A percentile compares a stretch with the other conserved stretches of the same genome.
These are phyloP conservation scores for Cocos nucifera DNA, from an alignment of 176 grass and related monocot genomes.

Conservation along the genomic window DNA sequence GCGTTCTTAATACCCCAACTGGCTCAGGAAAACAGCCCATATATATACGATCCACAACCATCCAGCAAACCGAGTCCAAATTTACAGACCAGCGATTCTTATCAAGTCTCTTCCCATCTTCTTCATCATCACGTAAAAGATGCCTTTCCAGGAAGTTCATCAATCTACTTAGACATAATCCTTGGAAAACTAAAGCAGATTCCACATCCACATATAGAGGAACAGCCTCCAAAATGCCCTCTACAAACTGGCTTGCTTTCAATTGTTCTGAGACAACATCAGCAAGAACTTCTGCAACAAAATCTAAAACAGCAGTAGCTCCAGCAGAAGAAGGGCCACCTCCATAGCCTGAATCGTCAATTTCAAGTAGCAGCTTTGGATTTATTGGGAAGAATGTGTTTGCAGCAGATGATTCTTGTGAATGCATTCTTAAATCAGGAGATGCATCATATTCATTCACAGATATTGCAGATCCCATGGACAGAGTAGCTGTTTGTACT, in stretches of 20 bases:
- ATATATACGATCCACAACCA: slow-evolving; percentile 91
- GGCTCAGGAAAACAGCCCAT: slow-evolving; percentile 92
- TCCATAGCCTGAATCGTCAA: slow-evolving; percentile 93
- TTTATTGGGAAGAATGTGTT: slow-evolving; percentile 71
- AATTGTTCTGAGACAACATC: slow-evolving; percentile 81
- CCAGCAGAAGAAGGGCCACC: slow-evolving; percentile 94
- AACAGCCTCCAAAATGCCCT: slow-evolving; percentile 72
- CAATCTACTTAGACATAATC: slow-evolving; percentile 93
- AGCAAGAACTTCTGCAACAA: slow-evolving; percentile 89
- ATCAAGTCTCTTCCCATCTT: slow-evolving; percentile 88
- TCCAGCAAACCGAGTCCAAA: slow-evolving; percentile 90
- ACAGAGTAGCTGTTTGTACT: slow-evolving; percentile 50
- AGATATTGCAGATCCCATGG: slow-evolving; percentile 67
- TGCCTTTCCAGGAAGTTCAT: slow-evolving; percentile 98
- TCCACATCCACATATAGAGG: slow-evolving; percentile 88
- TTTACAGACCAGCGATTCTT: slow-evolving; percentile 87
- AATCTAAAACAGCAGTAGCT: slow-evolving; percentile 95
- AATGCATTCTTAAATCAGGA: slow-evolving; percentile 51
- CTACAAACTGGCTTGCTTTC: slow-evolving; percentile 80
- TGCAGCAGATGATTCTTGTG: slow-evolving; percentile 42
- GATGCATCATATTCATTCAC: slow-evolving; percentile 53
- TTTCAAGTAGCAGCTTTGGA: slow-evolving; percentile 74
- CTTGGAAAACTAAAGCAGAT: slow-evolving; percentile 85
- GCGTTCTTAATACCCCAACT: slow-evolving; percentile 64
- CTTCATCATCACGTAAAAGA: slow-evolving; percentile 89